Base-by-base conservation (phyloP, 192 early-diverging fungal genomes). In the Coemansia sp. region DNA sequence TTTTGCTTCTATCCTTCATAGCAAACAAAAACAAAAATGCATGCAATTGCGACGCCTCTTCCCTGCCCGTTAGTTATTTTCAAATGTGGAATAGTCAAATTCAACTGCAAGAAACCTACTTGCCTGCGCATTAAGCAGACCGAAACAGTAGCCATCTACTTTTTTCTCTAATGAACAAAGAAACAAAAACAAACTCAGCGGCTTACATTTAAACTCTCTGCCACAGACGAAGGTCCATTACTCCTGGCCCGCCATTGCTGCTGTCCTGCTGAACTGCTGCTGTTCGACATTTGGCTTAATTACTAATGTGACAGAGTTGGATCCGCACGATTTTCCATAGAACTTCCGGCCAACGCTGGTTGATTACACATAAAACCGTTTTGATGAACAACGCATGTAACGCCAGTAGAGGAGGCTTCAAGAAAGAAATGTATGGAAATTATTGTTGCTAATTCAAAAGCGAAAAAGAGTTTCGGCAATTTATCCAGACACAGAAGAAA, bases 1-100 rank as follows among this genome's bases (percentile, higher is more conserved):
- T 57, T 55, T 44, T 32, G 22, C 14, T 48, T 61, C 58, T 72
- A 72, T 13, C 51, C 22, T 22, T 13, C n/a, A 50, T n/a, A 50
- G 2, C n/a, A 50, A 12, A 50, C 32, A 32, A 32, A 32, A 32
- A 32, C 32, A 32, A 32, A 2, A 32, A 32, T 32, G 32, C 32
- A 32, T 32, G 32, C 1, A 32, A 32, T 32, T 32, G 32, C 1
- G 32, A 32, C 32, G 32, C 32, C 32, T 32, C 32, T 32, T 32
- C 32, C 32, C 32, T 32, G 32, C 0, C 32, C 32, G 32, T 32
- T 32, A 32, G 32, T 32, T 32, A 32, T 32, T 32, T 32, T 4
- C 32, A 32, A 32, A 32, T 32, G 32, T 32, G 32, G 32, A 4
- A 32, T 32, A 32, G 32, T 32, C 32, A 32, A 32, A 32, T 32